Conservation (phyloP, 305 asterid species). For the Fraxinus angustifolia region DNA sequence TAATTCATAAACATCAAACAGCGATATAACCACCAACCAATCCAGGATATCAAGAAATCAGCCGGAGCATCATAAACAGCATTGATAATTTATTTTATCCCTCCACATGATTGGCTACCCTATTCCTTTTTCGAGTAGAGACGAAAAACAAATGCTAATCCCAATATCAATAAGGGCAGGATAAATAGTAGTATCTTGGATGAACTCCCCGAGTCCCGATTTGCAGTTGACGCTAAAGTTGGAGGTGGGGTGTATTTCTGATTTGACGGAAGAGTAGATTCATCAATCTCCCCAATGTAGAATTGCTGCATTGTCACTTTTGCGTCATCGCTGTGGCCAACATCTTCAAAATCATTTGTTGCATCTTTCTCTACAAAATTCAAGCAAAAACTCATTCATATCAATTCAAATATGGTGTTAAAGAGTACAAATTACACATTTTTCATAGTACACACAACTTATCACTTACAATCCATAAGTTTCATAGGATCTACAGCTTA, state of each 20-base stretch:
- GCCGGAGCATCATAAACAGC: background rate
- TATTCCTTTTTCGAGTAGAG: slow-evolving; percentile 21
- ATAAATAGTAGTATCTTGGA: slow-evolving; percentile 33
- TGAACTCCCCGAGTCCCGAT: slow-evolving; percentile 19
- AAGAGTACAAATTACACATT: background rate
- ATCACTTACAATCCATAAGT: background rate
- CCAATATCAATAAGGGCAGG: slow-evolving; percentile 36
- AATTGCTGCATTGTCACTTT: slow-evolving; percentile 37
- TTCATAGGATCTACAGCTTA: background rate
- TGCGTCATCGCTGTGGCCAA: slow-evolving; percentile 66
- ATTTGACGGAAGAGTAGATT: slow-evolving; percentile 39
- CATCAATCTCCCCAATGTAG: slow-evolving; percentile 49
- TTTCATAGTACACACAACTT: background rate
- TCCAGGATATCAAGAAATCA: background rate
- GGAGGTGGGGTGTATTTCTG: slow-evolving; percentile 6
- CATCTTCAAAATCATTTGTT: slow-evolving; percentile 60
- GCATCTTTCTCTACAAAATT: slow-evolving; percentile 57
- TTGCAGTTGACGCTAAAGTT: background rate
- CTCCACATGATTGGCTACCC: background rate
- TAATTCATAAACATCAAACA: background rate
- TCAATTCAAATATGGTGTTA: background rate
- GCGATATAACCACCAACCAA: background rate
- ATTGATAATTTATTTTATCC: background rate
- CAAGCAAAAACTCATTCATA: background rate
- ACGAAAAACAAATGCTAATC: slow-evolving; percentile 33